These are phyloP conservation scores for Fraxinus sp. DNA, from an alignment of 305 asterid species.

Conservation along the genomic window DNA sequence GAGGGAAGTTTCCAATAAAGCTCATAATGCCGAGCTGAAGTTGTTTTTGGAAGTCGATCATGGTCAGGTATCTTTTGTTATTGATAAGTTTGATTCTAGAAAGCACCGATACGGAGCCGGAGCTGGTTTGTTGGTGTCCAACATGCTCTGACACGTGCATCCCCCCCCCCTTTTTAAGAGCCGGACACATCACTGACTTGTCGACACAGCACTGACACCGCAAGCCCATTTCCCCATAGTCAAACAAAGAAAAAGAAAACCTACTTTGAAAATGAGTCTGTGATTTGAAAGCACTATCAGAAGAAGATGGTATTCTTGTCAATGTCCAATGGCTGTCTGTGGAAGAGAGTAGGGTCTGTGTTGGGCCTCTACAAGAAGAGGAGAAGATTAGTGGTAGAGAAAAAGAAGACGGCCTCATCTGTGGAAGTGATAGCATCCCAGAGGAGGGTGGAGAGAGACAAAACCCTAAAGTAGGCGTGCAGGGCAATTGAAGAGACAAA, in stretches of 20 bases:
- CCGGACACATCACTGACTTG: not conserved
- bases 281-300: not conserved
- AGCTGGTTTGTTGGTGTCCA: too few species aligned
- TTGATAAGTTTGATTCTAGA: not conserved
- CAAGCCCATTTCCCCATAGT: not conserved
- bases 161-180: not conserved
- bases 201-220: not conserved
- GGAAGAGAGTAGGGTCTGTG: not conserved
- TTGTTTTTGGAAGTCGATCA: conserved; percentile 75
- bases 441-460: not conserved
- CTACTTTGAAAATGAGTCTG: not conserved
- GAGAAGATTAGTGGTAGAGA: not conserved
- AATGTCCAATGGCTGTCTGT: not conserved
- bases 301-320: not conserved
- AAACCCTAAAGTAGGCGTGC: not conserved
- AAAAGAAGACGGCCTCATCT: not conserved
- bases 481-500: not conserved
- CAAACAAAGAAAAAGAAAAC: not conserved
- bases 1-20: conserved; percentile 78
- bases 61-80: conserved; percentile 55
- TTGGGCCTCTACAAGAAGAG: not conserved
- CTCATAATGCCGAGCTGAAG: conserved; percentile 79
- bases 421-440: not conserved
- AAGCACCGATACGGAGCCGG: not conserved
- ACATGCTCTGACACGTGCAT: not conserved